These are phyloP conservation scores for Ramalina intermedia DNA, from an alignment of 495 filamentous ascomycete species.

Conservation along the genomic window DNA sequence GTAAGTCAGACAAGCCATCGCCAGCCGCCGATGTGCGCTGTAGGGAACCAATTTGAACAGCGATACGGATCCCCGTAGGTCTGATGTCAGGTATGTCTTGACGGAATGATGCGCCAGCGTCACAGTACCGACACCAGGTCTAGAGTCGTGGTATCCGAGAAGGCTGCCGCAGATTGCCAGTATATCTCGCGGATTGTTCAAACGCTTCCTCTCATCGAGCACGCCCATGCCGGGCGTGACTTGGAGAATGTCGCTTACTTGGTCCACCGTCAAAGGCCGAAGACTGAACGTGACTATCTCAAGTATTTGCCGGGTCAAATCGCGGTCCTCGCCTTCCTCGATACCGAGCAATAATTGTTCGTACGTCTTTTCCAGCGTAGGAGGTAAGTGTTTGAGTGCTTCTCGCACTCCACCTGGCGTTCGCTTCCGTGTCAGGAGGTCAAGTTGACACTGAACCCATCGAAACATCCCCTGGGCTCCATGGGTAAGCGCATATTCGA, in stretches of 20 bases:
- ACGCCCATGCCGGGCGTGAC: constrained; percentile 1
- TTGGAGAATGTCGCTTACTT: constrained; percentile 1
- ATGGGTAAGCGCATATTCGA: neutral
- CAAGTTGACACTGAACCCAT: constrained; percentile 10
- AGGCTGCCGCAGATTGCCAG: constrained; percentile 9
- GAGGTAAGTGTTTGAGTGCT: constrained; percentile 2
- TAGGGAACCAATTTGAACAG: neutral
- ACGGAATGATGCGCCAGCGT: constrained; percentile 2
- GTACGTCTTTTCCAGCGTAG: constrained; percentile 5
- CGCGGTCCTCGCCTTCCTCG: constrained; percentile 4
- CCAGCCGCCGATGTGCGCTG: neutral
- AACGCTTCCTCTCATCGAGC: constrained; percentile 6
- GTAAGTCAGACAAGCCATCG: constrained; percentile 1
- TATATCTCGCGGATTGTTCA: constrained; percentile 7
- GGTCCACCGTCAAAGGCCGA: neutral
- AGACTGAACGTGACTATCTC: constrained; percentile 1
- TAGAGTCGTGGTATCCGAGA: neutral
- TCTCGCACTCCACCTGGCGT: constrained; percentile 3
- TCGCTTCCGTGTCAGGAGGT: constrained; percentile 3
- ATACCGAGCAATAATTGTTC: neutral
- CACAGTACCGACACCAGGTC: neutral
- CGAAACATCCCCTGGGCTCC: constrained; percentile 6
- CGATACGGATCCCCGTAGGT: neutral
- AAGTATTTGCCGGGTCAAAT: neutral
- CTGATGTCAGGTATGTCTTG: neutral